Conservation (phyloP, 1,139 yeast species). For the Saccharomycopsis hybrid region DNA sequence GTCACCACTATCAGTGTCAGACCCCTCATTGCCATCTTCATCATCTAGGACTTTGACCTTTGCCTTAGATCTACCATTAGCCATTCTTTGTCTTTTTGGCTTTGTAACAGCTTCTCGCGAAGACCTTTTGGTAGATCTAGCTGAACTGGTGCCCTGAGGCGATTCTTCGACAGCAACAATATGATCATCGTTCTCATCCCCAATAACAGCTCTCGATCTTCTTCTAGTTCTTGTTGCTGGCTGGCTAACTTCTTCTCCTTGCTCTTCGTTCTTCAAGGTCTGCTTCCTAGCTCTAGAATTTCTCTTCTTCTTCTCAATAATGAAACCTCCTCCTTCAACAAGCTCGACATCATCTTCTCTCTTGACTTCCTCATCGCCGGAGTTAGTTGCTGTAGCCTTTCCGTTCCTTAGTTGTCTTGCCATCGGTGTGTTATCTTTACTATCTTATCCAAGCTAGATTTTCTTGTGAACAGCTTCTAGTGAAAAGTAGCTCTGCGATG, state of each 20-base stretch:
- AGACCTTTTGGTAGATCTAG: constrained; percentile 14
- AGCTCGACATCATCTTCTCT: constrained; percentile 23
- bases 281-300: constrained; percentile 2
- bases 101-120: no score
- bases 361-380: constrained; percentile 23
- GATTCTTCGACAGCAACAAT: no score
- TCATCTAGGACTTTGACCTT: not conserved
- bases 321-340: constrained; percentile 21
- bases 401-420: not conserved
- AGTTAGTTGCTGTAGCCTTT: not conserved
- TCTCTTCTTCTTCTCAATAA: constrained; percentile 18
- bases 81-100: no score
- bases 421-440: not conserved
- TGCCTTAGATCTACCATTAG: not conserved
- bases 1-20: not conserved
- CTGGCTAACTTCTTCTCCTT: constrained; percentile 27
- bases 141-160: no score
- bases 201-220: not conserved
- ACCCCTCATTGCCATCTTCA: not conserved
- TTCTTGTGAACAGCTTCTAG: no score
- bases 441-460: no score
- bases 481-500: not conserved
- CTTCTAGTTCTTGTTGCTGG: not conserved
- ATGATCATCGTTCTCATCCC: not conserved
- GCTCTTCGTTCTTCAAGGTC: constrained; percentile 27